phyloP scores from a whole-genome alignment of 352 stramenopile species.

The Phytopythium delawarense region DNA sequence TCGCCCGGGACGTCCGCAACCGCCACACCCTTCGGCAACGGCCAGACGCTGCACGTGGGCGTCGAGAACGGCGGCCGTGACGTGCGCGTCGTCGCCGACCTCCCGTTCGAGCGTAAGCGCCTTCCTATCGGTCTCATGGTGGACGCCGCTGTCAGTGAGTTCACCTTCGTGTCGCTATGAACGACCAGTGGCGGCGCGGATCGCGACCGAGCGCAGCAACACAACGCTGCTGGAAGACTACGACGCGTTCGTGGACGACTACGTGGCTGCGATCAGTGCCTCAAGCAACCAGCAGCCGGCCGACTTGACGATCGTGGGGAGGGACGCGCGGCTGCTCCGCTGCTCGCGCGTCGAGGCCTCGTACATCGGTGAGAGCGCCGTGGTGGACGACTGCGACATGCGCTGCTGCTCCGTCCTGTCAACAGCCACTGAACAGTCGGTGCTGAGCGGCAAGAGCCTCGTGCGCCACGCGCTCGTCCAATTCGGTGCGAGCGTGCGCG shows the following conservation, averaged over 20 bases:
- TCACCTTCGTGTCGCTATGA: not conserved
- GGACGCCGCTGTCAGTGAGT: not conserved
- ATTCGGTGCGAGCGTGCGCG: conserved; percentile 62
- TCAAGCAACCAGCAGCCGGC: not conserved
- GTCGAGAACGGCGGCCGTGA: conserved; percentile 79
- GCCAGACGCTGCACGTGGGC: conserved; percentile 61
- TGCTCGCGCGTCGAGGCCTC: conserved; percentile 56
- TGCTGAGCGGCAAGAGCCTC: conserved; percentile 52
- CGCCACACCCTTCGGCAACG: conserved; percentile 40
- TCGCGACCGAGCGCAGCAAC: conserved; percentile 44
- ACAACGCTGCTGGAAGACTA: conserved; percentile 35
- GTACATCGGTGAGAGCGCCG: conserved; percentile 61
- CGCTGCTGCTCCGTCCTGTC: conserved; percentile 66
- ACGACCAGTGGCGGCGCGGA: conserved; percentile 26
- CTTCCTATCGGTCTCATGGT: not conserved
- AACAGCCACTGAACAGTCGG: conserved; percentile 33
- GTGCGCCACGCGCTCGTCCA: conserved; percentile 66
- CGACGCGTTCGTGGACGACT: conserved; percentile 45
- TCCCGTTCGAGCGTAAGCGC: conserved; percentile 50
- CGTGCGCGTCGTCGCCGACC: conserved; percentile 62
- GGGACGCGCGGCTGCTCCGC: conserved; percentile 44
- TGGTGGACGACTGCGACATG: conserved; percentile 63
- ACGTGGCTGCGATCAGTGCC: conserved; percentile 35
- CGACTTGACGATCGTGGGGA: conserved; percentile 47
- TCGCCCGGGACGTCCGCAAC: not conserved